Evolutionary conservation across 257 asterid species (phyloP).

Genomic region (Solanum corneliomulleri): DNA sequence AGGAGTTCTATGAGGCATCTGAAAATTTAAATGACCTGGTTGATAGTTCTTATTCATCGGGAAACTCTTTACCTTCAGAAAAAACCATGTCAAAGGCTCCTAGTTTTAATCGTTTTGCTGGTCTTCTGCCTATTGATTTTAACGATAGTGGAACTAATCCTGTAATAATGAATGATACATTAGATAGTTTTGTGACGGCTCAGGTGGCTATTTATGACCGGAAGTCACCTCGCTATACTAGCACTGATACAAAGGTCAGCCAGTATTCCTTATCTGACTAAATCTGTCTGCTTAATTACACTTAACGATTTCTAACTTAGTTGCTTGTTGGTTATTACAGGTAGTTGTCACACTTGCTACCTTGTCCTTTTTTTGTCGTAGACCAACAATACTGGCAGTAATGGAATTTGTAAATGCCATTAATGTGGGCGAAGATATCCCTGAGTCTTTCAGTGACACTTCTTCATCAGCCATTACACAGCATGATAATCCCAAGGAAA

Average conservation of each 20-base stretch:
- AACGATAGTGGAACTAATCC: conserved; percentile 37
- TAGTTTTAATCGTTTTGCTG: conserved; percentile 60
- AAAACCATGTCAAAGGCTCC: conserved; percentile 39
- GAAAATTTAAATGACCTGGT: conserved; percentile 62
- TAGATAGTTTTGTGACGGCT: conserved; percentile 89
- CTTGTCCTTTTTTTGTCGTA: conserved; percentile 83
- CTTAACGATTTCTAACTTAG: neutral
- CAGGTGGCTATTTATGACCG: conserved; percentile 68
- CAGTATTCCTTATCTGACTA: neutral
- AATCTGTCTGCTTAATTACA: neutral
- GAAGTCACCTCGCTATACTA: conserved; percentile 55
- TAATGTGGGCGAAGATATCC: conserved; percentile 35
- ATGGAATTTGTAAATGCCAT: conserved; percentile 66
- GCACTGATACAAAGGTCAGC: conserved; percentile 68
- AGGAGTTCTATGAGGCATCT: conserved; percentile 80
- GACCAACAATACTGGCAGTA: conserved; percentile 84
- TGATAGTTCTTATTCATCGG: conserved; percentile 43
- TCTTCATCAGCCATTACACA: conserved; percentile 34
- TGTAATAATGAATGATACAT: conserved; percentile 32
- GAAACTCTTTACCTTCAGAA: conserved; percentile 14
- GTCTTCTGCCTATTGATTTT: conserved; percentile 52
- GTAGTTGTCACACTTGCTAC: conserved; percentile 87
- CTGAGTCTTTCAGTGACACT: conserved; percentile 41
- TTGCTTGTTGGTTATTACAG: conserved; percentile 27
- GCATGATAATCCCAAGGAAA: conserved; percentile 18